Base-by-base conservation (phyloP, 2,329 filamentous ascomycete genomes). In the Sporothrix curviconia region DNA sequence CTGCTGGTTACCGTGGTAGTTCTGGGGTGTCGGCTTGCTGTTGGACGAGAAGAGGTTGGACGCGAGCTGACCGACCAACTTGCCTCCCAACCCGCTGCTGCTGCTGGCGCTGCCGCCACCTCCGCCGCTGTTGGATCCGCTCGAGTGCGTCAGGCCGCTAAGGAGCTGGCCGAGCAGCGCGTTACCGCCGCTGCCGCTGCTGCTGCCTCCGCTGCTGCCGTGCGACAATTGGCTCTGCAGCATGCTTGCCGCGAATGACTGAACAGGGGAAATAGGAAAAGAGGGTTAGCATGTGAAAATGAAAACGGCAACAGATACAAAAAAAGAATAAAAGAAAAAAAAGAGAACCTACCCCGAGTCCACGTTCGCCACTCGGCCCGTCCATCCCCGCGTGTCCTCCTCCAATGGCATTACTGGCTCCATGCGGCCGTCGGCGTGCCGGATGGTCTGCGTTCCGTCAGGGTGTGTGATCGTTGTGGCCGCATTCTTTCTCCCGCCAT, bases 231-330 rank as follows among this genome's bases (percentile, higher is more conserved):
- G 69, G 64, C 66, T 71, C 60, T 72, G 65, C 44, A 86, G 73
- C 44, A 80, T 74, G 66, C 84, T 85, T 69, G 83, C 76, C 12
- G 84, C 82, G 67, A 86, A 78, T 65, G 73, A 78, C 82, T 85
- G n/a, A n/a, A 64, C 53, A 57, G 17, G 39, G 47, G 58, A 39
- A 59, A 47, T 56, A 63, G 64, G 66, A 39, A 34, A 52, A 8
- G 9, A 28, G n/a, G 30, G 42, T 30, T 40, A 40, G 17, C 37
- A 19, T n/a, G 37, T 7, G 17, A 30, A 7, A 12, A 28, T n/a
- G n/a, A 7, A 8, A 11, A n/a, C 24, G 24, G 28, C 24, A 2
- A n/a, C 36, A 37, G 7, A 6, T 11, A 15, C 12, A 39, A 15
- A 15, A 8, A 50, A 46, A 51, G 4, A 7, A 39, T 30, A 14